Percentiles rank a stretch among this genome's conserved stretches.
phyloP scores from a whole-genome alignment of 2,329 filamentous ascomycete genomes.

The Aspergillus floridensis region DNA sequence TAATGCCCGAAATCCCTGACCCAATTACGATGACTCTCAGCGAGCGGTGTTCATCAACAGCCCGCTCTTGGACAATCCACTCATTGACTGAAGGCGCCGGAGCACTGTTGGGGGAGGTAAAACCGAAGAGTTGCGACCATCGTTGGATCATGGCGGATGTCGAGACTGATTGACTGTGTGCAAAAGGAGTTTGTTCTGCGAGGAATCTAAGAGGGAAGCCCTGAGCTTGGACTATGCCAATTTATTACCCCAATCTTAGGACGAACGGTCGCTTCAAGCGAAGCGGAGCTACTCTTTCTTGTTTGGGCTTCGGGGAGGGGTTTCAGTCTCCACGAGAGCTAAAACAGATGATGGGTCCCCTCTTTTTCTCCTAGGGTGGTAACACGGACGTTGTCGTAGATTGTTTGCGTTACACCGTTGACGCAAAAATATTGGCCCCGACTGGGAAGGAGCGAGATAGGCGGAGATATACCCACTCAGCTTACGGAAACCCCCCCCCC shows the following conservation, averaged over 20 bases:
- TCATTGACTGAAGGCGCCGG: background rate
- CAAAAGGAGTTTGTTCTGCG: too few relatives aligned
- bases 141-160: background rate
- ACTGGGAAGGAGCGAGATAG: background rate
- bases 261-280: background rate
- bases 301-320: too few relatives aligned
- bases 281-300: background rate
- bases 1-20: slow-evolving; percentile 40
- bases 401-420: background rate
- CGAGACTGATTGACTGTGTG: background rate
- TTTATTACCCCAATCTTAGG: background rate
- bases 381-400: background rate
- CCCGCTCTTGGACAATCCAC: slow-evolving; percentile 29
- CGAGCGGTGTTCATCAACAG: slow-evolving; percentile 33
- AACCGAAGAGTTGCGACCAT: background rate
- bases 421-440: background rate
- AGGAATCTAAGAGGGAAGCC: background rate
- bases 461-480: background rate
- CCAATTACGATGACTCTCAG: slow-evolving; percentile 39
- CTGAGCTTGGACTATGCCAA: background rate
- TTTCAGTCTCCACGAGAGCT: too few relatives aligned
- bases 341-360: background rate
- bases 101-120: background rate
- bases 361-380: background rate
- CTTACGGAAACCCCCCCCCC: background rate